phyloP scores from a whole-genome alignment of 352 stramenopile species.

The Phytophthora pluvialis region DNA sequence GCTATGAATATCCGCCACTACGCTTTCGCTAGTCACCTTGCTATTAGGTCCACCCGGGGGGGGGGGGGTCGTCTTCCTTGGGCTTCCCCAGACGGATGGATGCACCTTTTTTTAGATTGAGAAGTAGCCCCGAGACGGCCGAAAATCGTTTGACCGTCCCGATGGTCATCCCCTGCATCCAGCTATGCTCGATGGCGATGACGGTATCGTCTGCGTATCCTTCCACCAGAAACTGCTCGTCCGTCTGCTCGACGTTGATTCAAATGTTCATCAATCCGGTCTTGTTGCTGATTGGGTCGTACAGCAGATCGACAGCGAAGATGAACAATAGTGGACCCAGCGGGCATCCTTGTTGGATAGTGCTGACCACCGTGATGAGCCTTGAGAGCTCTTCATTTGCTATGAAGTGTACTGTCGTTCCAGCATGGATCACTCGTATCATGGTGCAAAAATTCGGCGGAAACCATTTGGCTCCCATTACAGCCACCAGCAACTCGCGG shows the following conservation, averaged over 20 bases:
- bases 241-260: background rate
- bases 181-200: background rate
- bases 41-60: too few species aligned
- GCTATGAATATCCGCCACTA: too few species aligned
- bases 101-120: too few species aligned
- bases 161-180: too few species aligned
- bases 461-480: slow-evolving; percentile 3
- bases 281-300: background rate
- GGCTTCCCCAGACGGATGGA: too few species aligned
- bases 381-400: background rate
- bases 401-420: background rate
- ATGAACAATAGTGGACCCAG: background rate
- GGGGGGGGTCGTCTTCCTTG: too few species aligned
- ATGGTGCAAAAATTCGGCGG: background rate
- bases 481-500: background rate
- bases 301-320: background rate
- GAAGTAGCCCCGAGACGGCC: too few species aligned
- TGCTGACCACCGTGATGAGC: background rate
- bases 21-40: too few species aligned
- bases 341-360: background rate
- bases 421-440: background rate
- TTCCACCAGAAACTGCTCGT: background rate
- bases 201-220: slow-evolving; percentile 14
- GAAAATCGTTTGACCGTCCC: too few species aligned
- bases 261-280: background rate